These are phyloP conservation scores for Leucosporidium scottii DNA, from an alignment of 768 basidiomycete genomes.

Conservation along the genomic window DNA sequence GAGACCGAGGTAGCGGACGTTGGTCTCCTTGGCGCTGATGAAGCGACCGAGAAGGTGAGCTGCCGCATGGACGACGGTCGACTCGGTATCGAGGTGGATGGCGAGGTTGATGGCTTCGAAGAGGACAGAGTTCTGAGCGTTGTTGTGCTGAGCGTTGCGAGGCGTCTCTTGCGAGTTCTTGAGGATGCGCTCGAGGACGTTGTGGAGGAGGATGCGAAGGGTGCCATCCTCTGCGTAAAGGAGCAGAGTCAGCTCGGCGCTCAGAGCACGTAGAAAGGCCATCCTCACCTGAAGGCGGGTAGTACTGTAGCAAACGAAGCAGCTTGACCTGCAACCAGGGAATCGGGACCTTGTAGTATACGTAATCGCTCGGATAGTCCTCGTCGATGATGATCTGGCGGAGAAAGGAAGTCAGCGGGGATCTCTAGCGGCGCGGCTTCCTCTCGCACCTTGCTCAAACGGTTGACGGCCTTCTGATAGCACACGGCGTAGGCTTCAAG, in stretches of 20 bases:
- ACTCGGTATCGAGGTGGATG: constrained; percentile 89
- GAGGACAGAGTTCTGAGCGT: constrained; percentile 94
- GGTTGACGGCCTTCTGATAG: constrained; percentile 89
- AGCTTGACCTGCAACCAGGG: constrained; percentile 98
- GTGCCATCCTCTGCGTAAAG: constrained; percentile 67
- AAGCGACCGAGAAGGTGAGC: constrained; percentile 88
- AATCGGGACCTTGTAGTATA: constrained; percentile 95
- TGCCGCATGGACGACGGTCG: constrained; percentile 76
- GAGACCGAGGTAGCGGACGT: constrained; percentile 91
- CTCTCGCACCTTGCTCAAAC: constrained; percentile 64
- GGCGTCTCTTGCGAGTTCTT: constrained; percentile 78
- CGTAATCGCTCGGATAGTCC: constrained; percentile 79
- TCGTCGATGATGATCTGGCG: constrained; percentile 78
- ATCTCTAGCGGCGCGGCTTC: too few relatives aligned
- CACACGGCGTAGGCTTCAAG: constrained; percentile 83
- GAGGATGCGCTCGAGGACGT: constrained; percentile 79
- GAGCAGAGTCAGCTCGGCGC: not conserved
- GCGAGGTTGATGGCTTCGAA: constrained; percentile 96
- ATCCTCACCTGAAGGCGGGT: constrained; percentile 77
- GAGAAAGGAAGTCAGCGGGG: not conserved
- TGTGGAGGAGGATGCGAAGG: constrained; percentile 62
- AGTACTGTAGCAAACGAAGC: constrained; percentile 84
- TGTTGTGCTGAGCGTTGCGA: constrained; percentile 94
- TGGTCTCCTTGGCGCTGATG: constrained; percentile 96
- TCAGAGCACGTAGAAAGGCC: not conserved